Conservation (phyloP, 306 rosid species). For the Cyamopsis tetragonoloba region DNA sequence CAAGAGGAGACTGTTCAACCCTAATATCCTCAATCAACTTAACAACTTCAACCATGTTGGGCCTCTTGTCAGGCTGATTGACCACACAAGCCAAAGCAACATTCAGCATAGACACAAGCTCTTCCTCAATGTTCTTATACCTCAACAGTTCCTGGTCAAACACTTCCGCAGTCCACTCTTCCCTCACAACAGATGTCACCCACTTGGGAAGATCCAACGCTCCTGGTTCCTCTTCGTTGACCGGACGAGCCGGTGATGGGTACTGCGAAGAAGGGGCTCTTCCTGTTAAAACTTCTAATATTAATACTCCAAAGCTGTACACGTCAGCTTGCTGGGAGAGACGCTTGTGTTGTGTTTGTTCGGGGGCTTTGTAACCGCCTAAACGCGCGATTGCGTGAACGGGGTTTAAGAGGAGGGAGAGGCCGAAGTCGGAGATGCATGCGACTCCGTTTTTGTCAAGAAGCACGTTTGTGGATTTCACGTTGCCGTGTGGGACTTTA, state of each 20-base stretch:
- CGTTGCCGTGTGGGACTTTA: conserved; percentile 86
- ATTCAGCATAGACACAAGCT: conserved; percentile 89
- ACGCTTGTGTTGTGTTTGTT: conserved; percentile 70
- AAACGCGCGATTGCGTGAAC: conserved; percentile 89
- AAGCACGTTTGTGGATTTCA: conserved; percentile 85
- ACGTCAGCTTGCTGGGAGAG: conserved; percentile 88
- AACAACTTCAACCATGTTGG: conserved; percentile 72
- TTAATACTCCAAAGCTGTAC: conserved; percentile 76
- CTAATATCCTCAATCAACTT: conserved; percentile 93
- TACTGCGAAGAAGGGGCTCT: conserved; percentile 69
- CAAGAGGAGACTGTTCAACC: conserved; percentile 91
- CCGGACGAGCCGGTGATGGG: conserved; percentile 59
- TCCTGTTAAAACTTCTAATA: conserved; percentile 84
- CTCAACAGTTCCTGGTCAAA: conserved; percentile 86
- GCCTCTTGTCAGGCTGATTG: conserved; percentile 81
- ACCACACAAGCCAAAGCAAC: conserved; percentile 83
- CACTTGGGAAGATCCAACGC: conserved; percentile 78
- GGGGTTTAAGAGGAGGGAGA: conserved; percentile 77
- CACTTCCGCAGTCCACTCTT: conserved; percentile 99
- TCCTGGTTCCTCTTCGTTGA: conserved; percentile 52
- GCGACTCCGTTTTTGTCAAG: conserved; percentile 93
- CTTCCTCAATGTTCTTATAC: conserved; percentile 97
- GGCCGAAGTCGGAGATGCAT: conserved; percentile 87
- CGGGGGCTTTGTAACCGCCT: conserved; percentile 94
- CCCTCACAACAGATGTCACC: conserved; percentile 91